Evolutionary conservation across 2,329 filamentous ascomycete genomes (phyloP).

Genomic region (Aspergillus floridensis): DNA sequence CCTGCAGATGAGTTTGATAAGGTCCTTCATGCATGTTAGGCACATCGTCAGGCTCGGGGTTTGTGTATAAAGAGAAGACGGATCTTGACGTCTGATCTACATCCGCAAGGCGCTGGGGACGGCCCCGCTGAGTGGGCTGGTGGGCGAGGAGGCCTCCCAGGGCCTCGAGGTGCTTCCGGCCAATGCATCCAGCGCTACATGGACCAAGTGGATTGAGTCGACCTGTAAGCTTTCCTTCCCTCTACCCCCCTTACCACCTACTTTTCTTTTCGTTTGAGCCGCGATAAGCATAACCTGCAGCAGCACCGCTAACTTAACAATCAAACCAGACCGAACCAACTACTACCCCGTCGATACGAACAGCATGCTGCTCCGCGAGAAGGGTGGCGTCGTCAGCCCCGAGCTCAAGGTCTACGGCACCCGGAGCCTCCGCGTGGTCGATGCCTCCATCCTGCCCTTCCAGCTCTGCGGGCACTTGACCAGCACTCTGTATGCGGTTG

Average conservation of each 20-base stretch:
- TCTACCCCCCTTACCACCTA: no score
- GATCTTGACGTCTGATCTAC: not conserved
- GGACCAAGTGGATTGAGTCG: no score
- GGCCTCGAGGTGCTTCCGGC: constrained; percentile 19
- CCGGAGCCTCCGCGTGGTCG: constrained; percentile 29
- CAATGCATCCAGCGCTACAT: no score
- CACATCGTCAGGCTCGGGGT: no score
- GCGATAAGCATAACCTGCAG: no score
- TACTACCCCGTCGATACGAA: constrained; percentile 10
- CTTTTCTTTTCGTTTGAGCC: no score
- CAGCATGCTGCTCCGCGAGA: constrained; percentile 8
- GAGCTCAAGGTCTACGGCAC: constrained; percentile 9
- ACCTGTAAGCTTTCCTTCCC: no score
- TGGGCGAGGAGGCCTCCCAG: constrained; percentile 21
- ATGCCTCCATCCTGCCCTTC: constrained; percentile 34
- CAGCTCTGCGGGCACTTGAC: constrained; percentile 31
- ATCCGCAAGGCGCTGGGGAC: constrained; percentile 24
- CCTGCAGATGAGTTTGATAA: no score
- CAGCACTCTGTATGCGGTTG: constrained; percentile 32
- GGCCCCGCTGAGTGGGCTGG: constrained; percentile 18
- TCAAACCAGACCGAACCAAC: not conserved
- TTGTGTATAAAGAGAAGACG: no score
- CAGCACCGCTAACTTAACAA: no score
- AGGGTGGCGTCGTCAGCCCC: constrained; percentile 4
- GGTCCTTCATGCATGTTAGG: no score